A percentile compares a stretch with the other conserved stretches of the same genome.
Conservation (phyloP, 2,329 filamentous ascomycete species). For the Trichoderma harzianum region DNA sequence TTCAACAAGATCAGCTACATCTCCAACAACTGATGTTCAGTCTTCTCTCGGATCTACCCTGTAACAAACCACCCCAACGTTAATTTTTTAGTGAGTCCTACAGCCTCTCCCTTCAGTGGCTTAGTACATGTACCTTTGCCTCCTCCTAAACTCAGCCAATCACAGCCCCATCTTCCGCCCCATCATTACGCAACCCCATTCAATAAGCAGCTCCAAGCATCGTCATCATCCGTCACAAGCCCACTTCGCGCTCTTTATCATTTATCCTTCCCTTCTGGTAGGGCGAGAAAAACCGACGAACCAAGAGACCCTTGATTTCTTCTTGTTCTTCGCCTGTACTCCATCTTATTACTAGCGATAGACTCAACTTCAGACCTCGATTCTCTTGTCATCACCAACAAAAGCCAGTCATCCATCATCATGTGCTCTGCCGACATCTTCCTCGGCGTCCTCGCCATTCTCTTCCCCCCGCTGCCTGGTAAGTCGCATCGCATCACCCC, state of each 20-base stretch:
- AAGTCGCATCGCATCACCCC: conserved; percentile 19
- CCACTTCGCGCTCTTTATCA: conserved; percentile 4
- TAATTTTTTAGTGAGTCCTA: background rate
- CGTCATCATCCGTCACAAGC: conserved; percentile 17
- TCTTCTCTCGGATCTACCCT: background rate
- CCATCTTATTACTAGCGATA: background rate
- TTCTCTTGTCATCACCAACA: background rate
- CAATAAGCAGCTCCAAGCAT: conserved; percentile 4
- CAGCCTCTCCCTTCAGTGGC: background rate
- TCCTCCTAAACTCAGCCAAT: background rate
- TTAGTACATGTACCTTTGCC: background rate
- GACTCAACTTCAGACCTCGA: background rate
- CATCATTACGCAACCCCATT: conserved; percentile 19
- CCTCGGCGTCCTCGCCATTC: conserved; percentile 41
- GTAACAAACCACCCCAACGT: background rate
- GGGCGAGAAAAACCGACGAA: background rate
- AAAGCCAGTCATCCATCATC: conserved; percentile 13
- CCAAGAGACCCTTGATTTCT: background rate
- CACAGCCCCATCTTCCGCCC: background rate
- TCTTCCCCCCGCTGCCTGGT: conserved; percentile 48
- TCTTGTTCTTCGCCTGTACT: background rate
- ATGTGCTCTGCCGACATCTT: conserved; percentile 63
- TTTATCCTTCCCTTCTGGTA: conserved; percentile 5
- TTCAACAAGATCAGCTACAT: too few relatives aligned
- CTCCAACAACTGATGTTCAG: background rate